phyloP scores from a whole-genome alignment of 352 stramenopile species.

The Globisporangium yorkense region DNA sequence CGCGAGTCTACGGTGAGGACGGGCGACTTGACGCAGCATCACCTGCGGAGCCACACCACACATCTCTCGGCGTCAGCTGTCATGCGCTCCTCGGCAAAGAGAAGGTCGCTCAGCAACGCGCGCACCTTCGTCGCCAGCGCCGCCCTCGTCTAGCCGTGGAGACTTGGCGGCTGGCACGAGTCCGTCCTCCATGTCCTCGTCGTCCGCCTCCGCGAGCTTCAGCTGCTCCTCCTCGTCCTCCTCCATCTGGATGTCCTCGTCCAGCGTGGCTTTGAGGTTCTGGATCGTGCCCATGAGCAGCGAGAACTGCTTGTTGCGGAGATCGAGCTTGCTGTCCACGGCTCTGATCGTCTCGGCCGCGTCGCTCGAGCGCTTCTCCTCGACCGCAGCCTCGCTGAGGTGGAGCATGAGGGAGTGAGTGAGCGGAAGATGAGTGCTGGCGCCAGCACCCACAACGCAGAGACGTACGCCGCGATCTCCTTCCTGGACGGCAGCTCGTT shows the following conservation, averaged over 20 bases:
- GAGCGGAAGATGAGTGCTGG: background rate
- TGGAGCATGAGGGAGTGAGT: background rate
- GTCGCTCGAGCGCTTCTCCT: slow-evolving; percentile 57
- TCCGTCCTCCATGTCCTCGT: slow-evolving; percentile 69
- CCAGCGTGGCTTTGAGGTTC: slow-evolving; percentile 73
- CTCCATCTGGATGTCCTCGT: slow-evolving; percentile 62
- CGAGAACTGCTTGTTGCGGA: slow-evolving; percentile 76
- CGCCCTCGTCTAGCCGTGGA: slow-evolving; percentile 6
- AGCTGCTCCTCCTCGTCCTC: slow-evolving; percentile 45
- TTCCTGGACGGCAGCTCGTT: slow-evolving; percentile 71
- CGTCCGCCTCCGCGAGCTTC: slow-evolving; percentile 30
- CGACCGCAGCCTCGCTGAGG: slow-evolving; percentile 39
- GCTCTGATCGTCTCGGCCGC: slow-evolving; percentile 43
- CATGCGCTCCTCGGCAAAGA: background rate
- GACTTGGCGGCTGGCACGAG: slow-evolving; percentile 3
- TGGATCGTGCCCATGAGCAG: slow-evolving; percentile 81
- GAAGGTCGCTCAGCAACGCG: background rate
- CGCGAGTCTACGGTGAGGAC: slow-evolving; percentile 3
- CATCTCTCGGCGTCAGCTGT: background rate
- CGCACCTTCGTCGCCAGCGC: slow-evolving; percentile 15
- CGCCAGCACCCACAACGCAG: background rate
- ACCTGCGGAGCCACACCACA: slow-evolving; percentile 5
- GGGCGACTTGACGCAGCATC: slow-evolving; percentile 7
- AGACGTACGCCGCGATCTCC: slow-evolving; percentile 47
- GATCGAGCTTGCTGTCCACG: slow-evolving; percentile 56